Base-by-base conservation (phyloP, 106 monocot genomes). In the Narthecium ossifragum region DNA sequence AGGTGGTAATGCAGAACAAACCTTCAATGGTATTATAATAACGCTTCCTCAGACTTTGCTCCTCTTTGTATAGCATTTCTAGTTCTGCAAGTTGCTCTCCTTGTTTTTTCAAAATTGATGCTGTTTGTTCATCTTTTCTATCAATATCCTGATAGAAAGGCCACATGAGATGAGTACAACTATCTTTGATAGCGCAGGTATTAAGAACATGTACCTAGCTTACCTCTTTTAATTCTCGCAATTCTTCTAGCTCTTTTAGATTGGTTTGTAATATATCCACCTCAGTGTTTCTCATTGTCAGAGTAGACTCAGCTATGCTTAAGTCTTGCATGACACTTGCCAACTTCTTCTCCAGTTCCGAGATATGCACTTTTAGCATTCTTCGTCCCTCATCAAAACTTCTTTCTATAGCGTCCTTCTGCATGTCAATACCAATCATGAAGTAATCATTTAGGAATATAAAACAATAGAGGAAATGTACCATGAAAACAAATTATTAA, bases 1-100 rank as follows among this genome's bases (percentile, higher is more conserved):
- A 30, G 36, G 8, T 48, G 25, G 37, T 60, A 45, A 13, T 36
- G 20, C 17, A 36, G 9, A 6, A 31, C 49, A 34, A 31, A 98
- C 98, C 98, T 91, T 98, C 98, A 64, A 98, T 87, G 8, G 75
- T 98, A 59, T 98, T 98, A 47, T 91, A 98, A 65, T 98, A 98
- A 32, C 87, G 70, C 70, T 98, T 98, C 50, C 98, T 33, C 27
- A 98, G 57, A 53, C 90, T 53, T 73, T 91, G 91, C 49, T 98
- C 98, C 76, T 98, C 87, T 71, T 84, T 98, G 48, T 98, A 98
- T 51, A 86, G 84, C 51, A 73, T 40, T 69, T 98, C 98, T 56
- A 91, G 49, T 59, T 90, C 86, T 55, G 63, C 64, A 67, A 98
- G 69, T 65, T 98, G 98, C 46, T 73, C 73, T 21, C 65, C 98